phyloP scores from a whole-genome alignment of 306 rosid species.

The Nissolia schottii region DNA sequence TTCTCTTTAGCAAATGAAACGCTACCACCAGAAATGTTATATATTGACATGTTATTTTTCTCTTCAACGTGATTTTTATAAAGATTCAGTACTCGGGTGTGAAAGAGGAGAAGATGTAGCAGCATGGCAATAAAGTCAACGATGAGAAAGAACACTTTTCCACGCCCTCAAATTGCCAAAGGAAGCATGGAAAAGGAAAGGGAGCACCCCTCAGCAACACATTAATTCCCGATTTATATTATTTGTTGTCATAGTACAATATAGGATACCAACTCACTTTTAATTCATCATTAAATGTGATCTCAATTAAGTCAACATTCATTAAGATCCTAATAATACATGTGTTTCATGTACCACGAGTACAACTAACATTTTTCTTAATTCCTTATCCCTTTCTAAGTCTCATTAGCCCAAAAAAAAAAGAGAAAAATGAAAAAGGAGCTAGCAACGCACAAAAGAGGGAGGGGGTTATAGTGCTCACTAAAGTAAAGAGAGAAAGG shows the following conservation, averaged over 20 bases:
- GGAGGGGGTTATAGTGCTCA: background rate
- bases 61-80: background rate
- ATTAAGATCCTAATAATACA: too few species aligned
- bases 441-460: background rate
- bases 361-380: too few species aligned
- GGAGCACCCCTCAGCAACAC: slow-evolving; percentile 22
- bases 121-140: background rate
- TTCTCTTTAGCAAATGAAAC: background rate
- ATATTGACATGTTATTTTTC: too few species aligned
- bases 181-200: slow-evolving; percentile 17
- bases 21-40: too few species aligned
- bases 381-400: slow-evolving; percentile 28
- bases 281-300: too few species aligned
- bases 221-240: too few species aligned
- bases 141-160: background rate
- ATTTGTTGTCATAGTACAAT: too few species aligned
- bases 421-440: background rate
- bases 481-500: background rate
- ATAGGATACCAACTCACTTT: too few species aligned
- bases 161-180: slow-evolving; percentile 30
- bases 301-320: too few species aligned
- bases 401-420: too few species aligned
- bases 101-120: too few species aligned
- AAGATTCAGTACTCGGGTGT: background rate
- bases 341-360: too few species aligned